A percentile compares a stretch with the other conserved stretches of the same genome.
Conservation (phyloP, 2,329 filamentous ascomycete species). For the Ophiostoma novo-ulmi region DNA sequence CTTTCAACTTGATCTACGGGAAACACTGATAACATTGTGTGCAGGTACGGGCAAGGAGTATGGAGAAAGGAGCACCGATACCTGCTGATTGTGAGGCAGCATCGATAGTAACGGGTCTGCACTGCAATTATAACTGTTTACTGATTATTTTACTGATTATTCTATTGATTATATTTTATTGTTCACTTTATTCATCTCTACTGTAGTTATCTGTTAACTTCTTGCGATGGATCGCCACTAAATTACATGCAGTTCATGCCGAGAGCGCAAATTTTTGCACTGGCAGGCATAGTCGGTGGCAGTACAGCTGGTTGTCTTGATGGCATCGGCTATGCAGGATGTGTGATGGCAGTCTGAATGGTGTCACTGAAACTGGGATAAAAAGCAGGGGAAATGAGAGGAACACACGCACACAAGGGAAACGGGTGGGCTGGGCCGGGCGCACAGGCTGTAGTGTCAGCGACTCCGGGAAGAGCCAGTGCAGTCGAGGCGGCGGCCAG, state of each 20-base stretch:
- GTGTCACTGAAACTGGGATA: background rate
- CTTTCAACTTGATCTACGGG: background rate
- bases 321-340: background rate
- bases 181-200: background rate
- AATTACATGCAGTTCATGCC: background rate
- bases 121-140: background rate
- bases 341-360: background rate
- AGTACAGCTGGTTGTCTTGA: background rate
- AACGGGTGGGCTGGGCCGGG: background rate
- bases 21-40: background rate
- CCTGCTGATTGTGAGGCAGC: background rate
- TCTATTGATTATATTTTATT: background rate
- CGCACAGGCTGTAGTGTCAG: background rate
- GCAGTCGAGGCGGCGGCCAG: background rate
- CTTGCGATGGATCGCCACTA: background rate
- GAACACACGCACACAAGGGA: background rate
- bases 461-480: background rate
- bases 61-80: background rate
- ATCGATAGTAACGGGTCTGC: background rate
- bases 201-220: background rate
- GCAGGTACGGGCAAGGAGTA: background rate
- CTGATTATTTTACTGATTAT: background rate
- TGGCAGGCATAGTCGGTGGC: slow-evolving; percentile 23
- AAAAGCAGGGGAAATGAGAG: background rate
- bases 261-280: slow-evolving; percentile 20